These are phyloP conservation scores for Gossypium trilobum DNA, from an alignment of 441 rosid species.

Conservation along the genomic window DNA sequence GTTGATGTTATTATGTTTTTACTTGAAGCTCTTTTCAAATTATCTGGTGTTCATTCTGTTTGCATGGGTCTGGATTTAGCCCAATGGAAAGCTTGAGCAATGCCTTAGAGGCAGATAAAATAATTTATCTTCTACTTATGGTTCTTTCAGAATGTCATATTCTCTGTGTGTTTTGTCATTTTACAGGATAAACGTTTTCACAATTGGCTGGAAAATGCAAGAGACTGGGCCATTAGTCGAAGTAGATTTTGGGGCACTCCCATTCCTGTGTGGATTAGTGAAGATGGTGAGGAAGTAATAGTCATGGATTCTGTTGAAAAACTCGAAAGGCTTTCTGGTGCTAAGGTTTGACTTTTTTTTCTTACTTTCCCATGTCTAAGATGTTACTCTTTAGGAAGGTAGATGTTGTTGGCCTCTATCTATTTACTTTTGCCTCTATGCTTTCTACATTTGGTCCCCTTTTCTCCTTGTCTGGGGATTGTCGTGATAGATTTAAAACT, in stretches of 20 bases:
- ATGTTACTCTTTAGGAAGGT: conserved; percentile 1
- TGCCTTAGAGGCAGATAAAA: not conserved
- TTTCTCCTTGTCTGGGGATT: not conserved
- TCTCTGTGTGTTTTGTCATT: not conserved
- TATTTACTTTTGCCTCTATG: conserved; percentile 9
- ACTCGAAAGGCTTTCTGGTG: conserved; percentile 89
- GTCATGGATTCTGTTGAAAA: conserved; percentile 81
- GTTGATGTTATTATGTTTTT: not conserved
- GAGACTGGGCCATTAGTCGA: conserved; percentile 98
- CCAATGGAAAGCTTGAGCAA: not conserved
- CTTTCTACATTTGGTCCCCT: not conserved
- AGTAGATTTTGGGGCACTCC: conserved; percentile 99
- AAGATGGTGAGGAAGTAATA: conserved; percentile 65
- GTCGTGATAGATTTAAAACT: not conserved
- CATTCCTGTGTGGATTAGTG: conserved; percentile 86
- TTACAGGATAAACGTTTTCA: conserved; percentile 90
- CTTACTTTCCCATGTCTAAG: conserved; percentile 7
- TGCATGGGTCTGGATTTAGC: not conserved
- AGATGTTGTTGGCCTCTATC: not conserved
- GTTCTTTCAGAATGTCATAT: not conserved
- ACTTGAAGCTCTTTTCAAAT: not conserved
- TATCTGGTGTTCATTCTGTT: not conserved
- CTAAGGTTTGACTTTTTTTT: conserved; percentile 43
- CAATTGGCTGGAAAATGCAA: conserved; percentile 98
- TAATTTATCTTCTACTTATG: not conserved